Conservation (phyloP, 163 green algal species). For the Picocystis sp. region DNA sequence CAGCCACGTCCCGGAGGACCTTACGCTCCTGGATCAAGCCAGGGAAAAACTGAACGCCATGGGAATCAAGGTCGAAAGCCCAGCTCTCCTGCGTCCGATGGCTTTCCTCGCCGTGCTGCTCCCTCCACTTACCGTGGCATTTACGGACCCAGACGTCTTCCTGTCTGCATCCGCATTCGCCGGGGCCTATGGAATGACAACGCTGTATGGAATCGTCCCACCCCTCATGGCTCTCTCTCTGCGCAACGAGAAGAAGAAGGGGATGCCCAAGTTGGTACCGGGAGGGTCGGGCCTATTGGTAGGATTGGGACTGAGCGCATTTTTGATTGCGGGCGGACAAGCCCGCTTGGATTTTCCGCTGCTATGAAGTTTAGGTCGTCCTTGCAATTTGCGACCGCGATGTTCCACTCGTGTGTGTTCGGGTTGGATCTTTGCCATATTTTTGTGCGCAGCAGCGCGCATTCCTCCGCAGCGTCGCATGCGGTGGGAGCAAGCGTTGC, state of each 20-base stretch:
- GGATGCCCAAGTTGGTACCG: conserved; percentile 1
- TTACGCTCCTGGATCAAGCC: background rate
- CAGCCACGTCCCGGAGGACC: background rate
- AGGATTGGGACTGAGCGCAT: background rate
- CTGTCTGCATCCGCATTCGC: conserved; percentile 22
- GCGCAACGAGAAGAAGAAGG: conserved; percentile 2
- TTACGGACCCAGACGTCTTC: conserved; percentile 30
- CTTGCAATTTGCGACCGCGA: too few species aligned
- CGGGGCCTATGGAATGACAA: conserved; percentile 43
- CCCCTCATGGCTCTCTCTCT: conserved; percentile 38
- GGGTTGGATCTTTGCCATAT: too few species aligned
- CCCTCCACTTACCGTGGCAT: conserved; percentile 27
- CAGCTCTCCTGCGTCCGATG: background rate
- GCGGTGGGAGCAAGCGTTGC: too few species aligned
- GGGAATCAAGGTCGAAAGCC: conserved; percentile 6
- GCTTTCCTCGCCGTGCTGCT: conserved; percentile 17
- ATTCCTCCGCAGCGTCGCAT: too few species aligned
- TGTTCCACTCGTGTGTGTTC: too few species aligned
- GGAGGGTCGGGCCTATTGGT: background rate
- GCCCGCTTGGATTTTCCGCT: too few species aligned
- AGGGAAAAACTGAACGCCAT: background rate
- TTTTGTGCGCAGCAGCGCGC: too few species aligned
- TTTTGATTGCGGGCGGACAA: background rate
- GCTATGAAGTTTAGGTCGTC: too few species aligned
- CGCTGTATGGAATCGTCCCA: conserved; percentile 44